Conservation (phyloP, 345 rosid genomes). For the Pistacia vera region DNA sequence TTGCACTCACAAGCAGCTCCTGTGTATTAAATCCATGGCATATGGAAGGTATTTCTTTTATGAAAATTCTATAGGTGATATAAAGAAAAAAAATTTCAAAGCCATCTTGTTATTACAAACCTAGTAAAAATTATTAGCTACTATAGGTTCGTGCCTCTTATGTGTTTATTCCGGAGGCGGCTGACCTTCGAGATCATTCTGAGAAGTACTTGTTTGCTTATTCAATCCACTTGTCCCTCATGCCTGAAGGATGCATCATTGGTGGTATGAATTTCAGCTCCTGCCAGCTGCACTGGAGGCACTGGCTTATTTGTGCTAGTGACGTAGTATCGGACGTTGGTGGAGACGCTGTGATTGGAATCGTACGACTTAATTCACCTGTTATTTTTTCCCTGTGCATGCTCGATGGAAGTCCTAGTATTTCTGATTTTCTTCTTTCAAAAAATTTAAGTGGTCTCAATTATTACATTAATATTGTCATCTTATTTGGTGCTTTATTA, state of each 20-base stretch:
- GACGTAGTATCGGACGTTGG: conserved; percentile 36
- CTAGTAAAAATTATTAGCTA: neutral
- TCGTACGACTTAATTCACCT: conserved; percentile 37
- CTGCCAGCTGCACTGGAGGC: conserved; percentile 72
- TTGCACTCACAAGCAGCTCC: neutral
- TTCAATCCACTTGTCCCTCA: conserved; percentile 87
- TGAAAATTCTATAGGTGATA: neutral
- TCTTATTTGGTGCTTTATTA: neutral
- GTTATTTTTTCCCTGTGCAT: conserved; percentile 1
- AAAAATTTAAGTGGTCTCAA: neutral
- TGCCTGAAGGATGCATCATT: conserved; percentile 71
- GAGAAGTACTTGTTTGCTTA: conserved; percentile 56
- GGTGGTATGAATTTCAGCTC: conserved; percentile 58
- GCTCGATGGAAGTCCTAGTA: neutral
- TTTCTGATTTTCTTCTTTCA: neutral
- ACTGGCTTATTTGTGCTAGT: conserved; percentile 64
- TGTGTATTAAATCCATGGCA: neutral
- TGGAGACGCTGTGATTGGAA: conserved; percentile 75
- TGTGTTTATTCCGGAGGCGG: conserved; percentile 67
- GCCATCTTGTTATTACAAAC: neutral
- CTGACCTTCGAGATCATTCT: conserved; percentile 34
- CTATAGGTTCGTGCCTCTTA: conserved; percentile 80
- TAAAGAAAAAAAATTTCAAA: neutral
- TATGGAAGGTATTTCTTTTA: neutral
- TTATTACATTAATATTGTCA: neutral